A percentile compares a stretch with the other conserved stretches of the same genome.
Evolutionary conservation across 352 stramenopile species (phyloP).

Genomic region (Phytophthora palmivora): DNA sequence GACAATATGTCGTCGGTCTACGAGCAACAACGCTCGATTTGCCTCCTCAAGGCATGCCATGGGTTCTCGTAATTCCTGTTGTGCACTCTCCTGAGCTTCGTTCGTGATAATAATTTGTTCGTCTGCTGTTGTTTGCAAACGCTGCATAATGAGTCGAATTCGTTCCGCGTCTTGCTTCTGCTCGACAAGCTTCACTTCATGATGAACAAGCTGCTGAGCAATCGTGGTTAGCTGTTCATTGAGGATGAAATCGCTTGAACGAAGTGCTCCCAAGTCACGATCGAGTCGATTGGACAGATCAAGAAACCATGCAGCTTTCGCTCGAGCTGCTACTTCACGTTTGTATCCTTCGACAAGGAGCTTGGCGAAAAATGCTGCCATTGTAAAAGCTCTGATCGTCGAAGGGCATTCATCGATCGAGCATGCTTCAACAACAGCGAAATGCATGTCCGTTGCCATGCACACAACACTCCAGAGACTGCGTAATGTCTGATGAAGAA

Average conservation of each 20-base stretch:
- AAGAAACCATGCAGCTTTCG: conserved; percentile 32
- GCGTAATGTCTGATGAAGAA: conserved; percentile 39
- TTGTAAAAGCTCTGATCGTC: conserved; percentile 16
- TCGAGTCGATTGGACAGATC: conserved; percentile 33
- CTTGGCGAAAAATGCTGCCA: conserved; percentile 33
- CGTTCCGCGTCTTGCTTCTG: conserved; percentile 55
- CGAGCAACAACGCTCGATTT: conserved; percentile 60
- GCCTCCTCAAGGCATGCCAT: conserved; percentile 75
- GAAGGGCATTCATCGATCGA: conserved; percentile 4
- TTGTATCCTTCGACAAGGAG: conserved; percentile 25
- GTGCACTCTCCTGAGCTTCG: conserved; percentile 62
- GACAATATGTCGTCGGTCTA: conserved; percentile 79
- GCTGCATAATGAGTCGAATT: conserved; percentile 64
- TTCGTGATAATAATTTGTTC: conserved; percentile 72
- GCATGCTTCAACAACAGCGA: conserved; percentile 15
- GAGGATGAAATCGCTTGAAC: conserved; percentile 29
- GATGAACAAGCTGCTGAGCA: conserved; percentile 37
- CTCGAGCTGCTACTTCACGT: conserved; percentile 25
- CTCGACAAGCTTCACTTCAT: conserved; percentile 37
- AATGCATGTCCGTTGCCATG: conserved; percentile 42
- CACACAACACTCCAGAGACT: conserved; percentile 51
- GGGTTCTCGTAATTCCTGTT: conserved; percentile 63
- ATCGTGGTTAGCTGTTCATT: conserved; percentile 24
- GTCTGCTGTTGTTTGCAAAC: conserved; percentile 62
- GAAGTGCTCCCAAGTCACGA: conserved; percentile 25